Evolutionary conservation across 2,329 filamentous ascomycete genomes (phyloP).

Genomic region (Tothia fuscella): DNA sequence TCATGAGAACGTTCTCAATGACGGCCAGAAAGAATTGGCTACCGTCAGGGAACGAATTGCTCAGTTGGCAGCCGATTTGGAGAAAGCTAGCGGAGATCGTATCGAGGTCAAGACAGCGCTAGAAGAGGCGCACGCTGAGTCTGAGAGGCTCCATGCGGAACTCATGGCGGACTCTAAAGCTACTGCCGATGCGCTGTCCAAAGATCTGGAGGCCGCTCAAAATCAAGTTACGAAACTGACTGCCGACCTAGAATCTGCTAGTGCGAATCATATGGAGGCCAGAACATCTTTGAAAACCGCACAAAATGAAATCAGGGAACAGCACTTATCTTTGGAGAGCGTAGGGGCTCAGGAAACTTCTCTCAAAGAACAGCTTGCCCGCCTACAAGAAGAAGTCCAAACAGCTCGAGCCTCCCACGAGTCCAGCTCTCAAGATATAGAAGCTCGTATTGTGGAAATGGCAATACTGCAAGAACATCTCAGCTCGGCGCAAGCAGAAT

Average conservation of each 20-base stretch:
- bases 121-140: not conserved
- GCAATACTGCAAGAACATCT: too few species aligned
- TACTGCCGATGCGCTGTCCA: not conserved
- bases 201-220: conserved; percentile 7
- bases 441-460: conserved; percentile 5
- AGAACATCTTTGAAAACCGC: not conserved
- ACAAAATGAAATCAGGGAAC: not conserved
- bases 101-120: conserved; percentile 1
- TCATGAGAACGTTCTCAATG: conserved; percentile 4
- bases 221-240: not conserved
- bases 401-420: not conserved
- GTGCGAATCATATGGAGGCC: not conserved
- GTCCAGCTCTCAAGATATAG: not conserved
- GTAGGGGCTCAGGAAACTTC: not conserved
- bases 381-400: conserved; percentile 2
- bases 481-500: too few species aligned
- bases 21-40: not conserved
- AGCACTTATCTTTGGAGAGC: not conserved
- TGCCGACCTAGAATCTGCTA: conserved; percentile 1
- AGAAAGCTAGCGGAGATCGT: conserved; percentile 1
- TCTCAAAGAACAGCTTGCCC: not conserved
- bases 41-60: not conserved
- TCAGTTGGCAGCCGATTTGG: conserved; percentile 1
- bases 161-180: not conserved
- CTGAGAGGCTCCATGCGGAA: not conserved